Base-by-base conservation (phyloP, 305 asterid species). In the Solanum hybrid region DNA sequence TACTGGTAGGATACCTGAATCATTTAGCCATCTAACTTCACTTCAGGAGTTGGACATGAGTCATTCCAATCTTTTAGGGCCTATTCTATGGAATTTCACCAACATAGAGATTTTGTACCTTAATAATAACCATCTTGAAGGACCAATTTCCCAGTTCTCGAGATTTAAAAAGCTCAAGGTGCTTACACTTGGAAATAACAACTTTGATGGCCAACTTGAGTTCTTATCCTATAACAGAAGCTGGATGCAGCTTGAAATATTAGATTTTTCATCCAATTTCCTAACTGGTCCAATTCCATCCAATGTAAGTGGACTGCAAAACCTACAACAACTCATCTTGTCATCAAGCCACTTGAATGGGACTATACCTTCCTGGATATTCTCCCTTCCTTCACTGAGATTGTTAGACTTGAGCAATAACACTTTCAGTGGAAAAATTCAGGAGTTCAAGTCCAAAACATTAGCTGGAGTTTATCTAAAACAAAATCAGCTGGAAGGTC, bases 391-490 rank as follows among this genome's bases (percentile, higher is more conserved):
- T 0, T 75, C 88, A 13, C 75, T 90, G 11, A 2, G 0, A 10
- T 5, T 0, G 26, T 31, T 91, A 88, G 3, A 10, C 64, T 77
- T 89, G 7, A 6, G 20, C 0, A n/a, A 46, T 35, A 91, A 89
- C 51, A 12, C 31, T 29, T 56, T 91, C 37, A 87, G 87, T 7
- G 90, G 90, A 1, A 75, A 86, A 79, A 27, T 91, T n/a, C 20
- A 35, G 3, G 91, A 90, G 38, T 91, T 91, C 46, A 56, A 91
- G 42, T 11, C 16, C 51, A 40, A 40, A 0, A 11, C 16, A 4
- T 40, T 40, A 0, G 4, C 0, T 11, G n/a, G n/a, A 0, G 51
- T 40, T 40, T 0, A 0, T 40, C 51, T 42, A 42, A 13, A 0
- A 4, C 7, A 42, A 42, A 42, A 42, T 42, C 31, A 78, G 31